phyloP scores from a whole-genome alignment of 257 asterid genomes.

The Solanum ossicruentum region DNA sequence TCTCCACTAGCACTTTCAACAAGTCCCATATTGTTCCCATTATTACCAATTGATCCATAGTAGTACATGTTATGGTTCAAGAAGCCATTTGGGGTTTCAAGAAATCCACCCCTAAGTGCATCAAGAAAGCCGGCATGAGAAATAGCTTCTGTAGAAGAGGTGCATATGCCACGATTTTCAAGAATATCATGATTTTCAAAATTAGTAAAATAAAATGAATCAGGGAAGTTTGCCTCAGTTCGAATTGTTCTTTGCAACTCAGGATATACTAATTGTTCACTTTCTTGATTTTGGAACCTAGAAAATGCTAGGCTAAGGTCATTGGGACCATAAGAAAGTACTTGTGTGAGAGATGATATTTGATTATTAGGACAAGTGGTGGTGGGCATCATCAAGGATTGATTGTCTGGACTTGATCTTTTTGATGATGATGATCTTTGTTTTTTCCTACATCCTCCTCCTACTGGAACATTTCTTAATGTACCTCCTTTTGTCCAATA shows the following conservation, averaged over 20 bases:
- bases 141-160: background rate
- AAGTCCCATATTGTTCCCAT: background rate
- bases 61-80: slow-evolving; percentile 18
- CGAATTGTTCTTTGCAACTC: slow-evolving; percentile 10
- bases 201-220: background rate
- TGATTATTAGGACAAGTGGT: slow-evolving; percentile 20
- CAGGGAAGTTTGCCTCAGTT: background rate
- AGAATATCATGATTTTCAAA: background rate
- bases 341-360: background rate
- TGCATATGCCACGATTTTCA: slow-evolving; percentile 5
- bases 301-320: slow-evolving; percentile 62
- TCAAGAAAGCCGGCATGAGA: background rate
- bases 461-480: slow-evolving; percentile 78
- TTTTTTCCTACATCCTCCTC: slow-evolving; percentile 88
- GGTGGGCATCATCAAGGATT: background rate
- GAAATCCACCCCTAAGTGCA: slow-evolving; percentile 9
- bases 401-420: slow-evolving; percentile 27
- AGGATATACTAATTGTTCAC: slow-evolving; percentile 6
- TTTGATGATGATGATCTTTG: slow-evolving; percentile 33
- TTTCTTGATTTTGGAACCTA: slow-evolving; percentile 47
- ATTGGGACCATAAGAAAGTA: slow-evolving; percentile 25
- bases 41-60: slow-evolving; percentile 6
- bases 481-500: slow-evolving; percentile 99
- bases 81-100: slow-evolving; percentile 18
- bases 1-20: slow-evolving; percentile 16